These are phyloP conservation scores for Coelastrella sp. DNA, from an alignment of 139 green algal genomes.

Conservation along the genomic window DNA sequence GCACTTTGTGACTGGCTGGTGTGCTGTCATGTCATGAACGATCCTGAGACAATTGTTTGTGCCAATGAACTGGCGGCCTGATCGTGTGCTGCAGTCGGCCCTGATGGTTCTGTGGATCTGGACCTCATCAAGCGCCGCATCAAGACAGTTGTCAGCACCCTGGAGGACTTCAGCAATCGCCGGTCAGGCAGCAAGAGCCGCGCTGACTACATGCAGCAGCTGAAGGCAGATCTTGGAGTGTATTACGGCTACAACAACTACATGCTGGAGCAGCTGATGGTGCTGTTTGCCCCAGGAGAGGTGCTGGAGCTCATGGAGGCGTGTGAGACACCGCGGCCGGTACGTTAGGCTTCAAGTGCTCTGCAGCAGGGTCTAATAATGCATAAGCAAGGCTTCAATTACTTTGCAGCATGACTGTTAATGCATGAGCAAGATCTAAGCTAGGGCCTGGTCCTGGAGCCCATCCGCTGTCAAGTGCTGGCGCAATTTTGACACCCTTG, in stretches of 20 bases:
- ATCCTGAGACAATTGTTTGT: too few relatives aligned
- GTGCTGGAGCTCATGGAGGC: constrained; percentile 90
- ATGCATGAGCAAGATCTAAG: too few relatives aligned
- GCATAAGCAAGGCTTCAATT: too few relatives aligned
- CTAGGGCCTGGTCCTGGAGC: too few relatives aligned
- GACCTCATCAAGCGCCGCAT: constrained; percentile 55
- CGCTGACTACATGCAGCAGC: constrained; percentile 82
- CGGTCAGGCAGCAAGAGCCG: constrained; percentile 63
- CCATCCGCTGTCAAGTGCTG: too few relatives aligned
- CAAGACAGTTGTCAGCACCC: constrained; percentile 33
- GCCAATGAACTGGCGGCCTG: too few relatives aligned
- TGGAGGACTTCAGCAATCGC: constrained; percentile 80
- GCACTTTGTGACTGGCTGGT: too few relatives aligned
- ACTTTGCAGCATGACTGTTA: too few relatives aligned
- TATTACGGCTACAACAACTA: constrained; percentile 99
- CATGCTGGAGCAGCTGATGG: constrained; percentile 87
- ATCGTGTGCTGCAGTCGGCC: constrained; percentile 16
- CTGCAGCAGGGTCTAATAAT: too few relatives aligned
- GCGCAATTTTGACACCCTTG: not conserved
- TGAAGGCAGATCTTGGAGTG: constrained; percentile 85
- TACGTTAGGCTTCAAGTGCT: not conserved
- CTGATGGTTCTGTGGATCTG: constrained; percentile 49
- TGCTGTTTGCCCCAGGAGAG: constrained; percentile 67
- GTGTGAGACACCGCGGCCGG: constrained; percentile 69
- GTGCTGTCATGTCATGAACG: too few relatives aligned